These are phyloP conservation scores for Trametes pubescens DNA, from an alignment of 1,284 basidiomycete species.

Conservation along the genomic window DNA sequence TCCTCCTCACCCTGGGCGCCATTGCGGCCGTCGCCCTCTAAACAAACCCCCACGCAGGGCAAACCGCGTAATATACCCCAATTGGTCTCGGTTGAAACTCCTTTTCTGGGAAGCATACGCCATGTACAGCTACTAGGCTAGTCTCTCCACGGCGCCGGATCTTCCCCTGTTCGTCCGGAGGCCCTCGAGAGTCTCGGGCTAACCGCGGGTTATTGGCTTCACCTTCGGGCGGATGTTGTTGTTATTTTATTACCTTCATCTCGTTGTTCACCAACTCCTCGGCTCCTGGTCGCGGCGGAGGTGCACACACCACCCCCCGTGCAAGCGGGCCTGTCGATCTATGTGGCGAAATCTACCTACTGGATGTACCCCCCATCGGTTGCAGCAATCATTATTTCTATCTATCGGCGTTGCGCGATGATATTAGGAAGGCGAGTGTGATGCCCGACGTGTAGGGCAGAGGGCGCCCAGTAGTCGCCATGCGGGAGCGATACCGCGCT, in stretches of 20 bases:
- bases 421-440: neutral
- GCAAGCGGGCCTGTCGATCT: conserved; percentile 32
- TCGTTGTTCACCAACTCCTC: conserved; percentile 19
- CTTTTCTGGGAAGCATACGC: conserved; percentile 32
- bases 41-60: conserved; percentile 25
- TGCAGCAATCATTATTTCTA: conserved; percentile 34
- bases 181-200: conserved; percentile 30
- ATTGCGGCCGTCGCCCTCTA: conserved; percentile 40
- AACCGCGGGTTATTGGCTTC: conserved; percentile 28
- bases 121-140: conserved; percentile 34
- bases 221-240: conserved; percentile 27
- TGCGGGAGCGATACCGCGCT: neutral
- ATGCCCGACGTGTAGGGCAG: neutral
- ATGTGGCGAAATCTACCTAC: conserved; percentile 22
- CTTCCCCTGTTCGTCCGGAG: conserved; percentile 27
- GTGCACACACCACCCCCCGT: conserved; percentile 14
- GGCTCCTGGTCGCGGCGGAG: conserved; percentile 30
- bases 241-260: conserved; percentile 28
- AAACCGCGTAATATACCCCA: conserved; percentile 30
- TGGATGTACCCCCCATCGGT: conserved; percentile 25
- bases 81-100: conserved; percentile 7
- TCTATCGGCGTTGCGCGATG: conserved; percentile 18
- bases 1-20: conserved; percentile 42
- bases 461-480: neutral
- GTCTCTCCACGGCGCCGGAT: conserved; percentile 32